Conservation (phyloP, 2,329 filamentous ascomycete genomes). For the Furcasterigmium furcatum region DNA sequence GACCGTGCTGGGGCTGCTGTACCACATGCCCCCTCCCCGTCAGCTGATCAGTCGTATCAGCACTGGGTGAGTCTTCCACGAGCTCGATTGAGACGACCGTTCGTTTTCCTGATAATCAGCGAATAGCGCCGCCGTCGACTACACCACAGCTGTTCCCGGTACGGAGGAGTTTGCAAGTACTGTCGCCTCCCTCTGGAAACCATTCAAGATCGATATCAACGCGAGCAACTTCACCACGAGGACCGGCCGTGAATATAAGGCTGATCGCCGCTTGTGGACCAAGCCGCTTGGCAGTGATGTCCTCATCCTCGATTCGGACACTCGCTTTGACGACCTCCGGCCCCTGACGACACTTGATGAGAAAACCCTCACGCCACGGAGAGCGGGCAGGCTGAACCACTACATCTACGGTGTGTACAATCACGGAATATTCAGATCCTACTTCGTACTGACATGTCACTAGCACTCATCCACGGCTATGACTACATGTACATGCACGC, state of each 20-base stretch:
- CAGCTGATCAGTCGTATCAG: too few relatives aligned
- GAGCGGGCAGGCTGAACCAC: slow-evolving; percentile 28
- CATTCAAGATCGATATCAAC: not conserved
- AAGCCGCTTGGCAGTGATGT: slow-evolving; percentile 4
- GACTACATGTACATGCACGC: slow-evolving; percentile 44
- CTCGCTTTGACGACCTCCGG: slow-evolving; percentile 3
- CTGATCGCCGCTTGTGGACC: slow-evolving; percentile 1
- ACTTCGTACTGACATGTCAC: not conserved
- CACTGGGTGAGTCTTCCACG: too few relatives aligned
- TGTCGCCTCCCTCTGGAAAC: not conserved
- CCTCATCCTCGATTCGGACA: slow-evolving; percentile 9
- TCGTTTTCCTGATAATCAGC: too few relatives aligned
- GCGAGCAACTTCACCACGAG: not conserved
- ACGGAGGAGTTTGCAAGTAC: not conserved
- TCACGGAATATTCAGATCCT: not conserved
- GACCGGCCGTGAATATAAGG: not conserved
- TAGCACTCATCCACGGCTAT: slow-evolving; percentile 43
- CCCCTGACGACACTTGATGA: slow-evolving; percentile 1
- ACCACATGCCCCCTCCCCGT: too few relatives aligned
- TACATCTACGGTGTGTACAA: slow-evolving; percentile 27
- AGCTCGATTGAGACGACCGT: too few relatives aligned
- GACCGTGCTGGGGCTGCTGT: too few relatives aligned
- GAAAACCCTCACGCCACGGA: slow-evolving; percentile 2
- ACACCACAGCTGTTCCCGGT: not conserved
- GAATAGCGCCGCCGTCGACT: too few relatives aligned